phyloP scores from a whole-genome alignment of 495 filamentous ascomycete genomes.

The Trichoderma parareesei region DNA sequence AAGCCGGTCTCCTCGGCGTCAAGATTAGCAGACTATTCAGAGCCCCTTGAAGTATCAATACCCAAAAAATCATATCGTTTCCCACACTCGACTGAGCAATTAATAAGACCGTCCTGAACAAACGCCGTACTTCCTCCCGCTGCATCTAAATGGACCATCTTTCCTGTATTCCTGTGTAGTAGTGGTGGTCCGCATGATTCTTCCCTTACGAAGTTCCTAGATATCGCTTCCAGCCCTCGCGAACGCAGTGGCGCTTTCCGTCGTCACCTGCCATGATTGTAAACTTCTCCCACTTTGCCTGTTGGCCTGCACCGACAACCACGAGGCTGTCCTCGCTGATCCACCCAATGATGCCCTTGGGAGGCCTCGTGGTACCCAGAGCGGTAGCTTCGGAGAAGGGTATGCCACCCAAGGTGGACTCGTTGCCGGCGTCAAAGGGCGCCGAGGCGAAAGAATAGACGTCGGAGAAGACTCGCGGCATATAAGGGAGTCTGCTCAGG shows the following conservation, averaged over 20 bases:
- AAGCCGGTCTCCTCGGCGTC: constrained; percentile 11
- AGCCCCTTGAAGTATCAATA: background rate
- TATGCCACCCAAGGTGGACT: constrained; percentile 37
- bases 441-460: constrained; percentile 69
- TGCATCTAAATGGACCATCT: background rate
- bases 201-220: constrained; percentile 35
- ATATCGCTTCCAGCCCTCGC: constrained; percentile 80
- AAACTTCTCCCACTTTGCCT: constrained; percentile 77
- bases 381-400: constrained; percentile 29
- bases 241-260: constrained; percentile 49
- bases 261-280: constrained; percentile 53
- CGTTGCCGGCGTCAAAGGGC: constrained; percentile 73
- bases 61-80: background rate
- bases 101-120: background rate
- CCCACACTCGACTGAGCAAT: background rate
- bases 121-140: background rate
- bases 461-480: constrained; percentile 76
- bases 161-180: background rate
- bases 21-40: background rate
- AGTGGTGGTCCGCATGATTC: background rate
- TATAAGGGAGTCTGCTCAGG: constrained; percentile 65
- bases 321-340: constrained; percentile 56
- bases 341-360: constrained; percentile 76
- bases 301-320: constrained; percentile 72
- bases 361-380: constrained; percentile 45